Evolutionary conservation across 2,329 filamentous ascomycete species (phyloP).

Genomic region (Verticillium alfalfae): DNA sequence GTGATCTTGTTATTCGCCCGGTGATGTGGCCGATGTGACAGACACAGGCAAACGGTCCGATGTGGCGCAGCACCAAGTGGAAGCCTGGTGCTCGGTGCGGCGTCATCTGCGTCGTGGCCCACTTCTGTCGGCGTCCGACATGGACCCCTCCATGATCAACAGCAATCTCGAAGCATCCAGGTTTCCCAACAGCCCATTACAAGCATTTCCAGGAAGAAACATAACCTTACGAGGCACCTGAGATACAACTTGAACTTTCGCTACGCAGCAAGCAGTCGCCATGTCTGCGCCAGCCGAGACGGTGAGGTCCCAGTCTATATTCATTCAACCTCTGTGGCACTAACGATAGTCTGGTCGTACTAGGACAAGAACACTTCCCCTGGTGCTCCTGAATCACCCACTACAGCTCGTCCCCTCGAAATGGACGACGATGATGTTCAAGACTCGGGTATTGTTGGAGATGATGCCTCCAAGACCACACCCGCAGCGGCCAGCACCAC

Average conservation of each 20-base stretch:
- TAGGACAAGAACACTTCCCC: constrained; percentile 15
- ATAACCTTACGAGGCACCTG: background rate
- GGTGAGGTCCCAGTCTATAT: constrained; percentile 27
- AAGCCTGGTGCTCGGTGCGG: constrained; percentile 2
- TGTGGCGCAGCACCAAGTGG: background rate
- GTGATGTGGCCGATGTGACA: background rate
- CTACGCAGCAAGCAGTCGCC: constrained; percentile 7
- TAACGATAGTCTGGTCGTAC: constrained; percentile 2
- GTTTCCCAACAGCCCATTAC: background rate
- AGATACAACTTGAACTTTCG: background rate
- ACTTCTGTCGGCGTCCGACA: constrained; percentile 9
- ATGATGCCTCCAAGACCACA: constrained; percentile 21
- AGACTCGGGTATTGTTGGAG: constrained; percentile 48
- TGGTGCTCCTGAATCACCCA: constrained; percentile 56
- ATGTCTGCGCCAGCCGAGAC: constrained; percentile 39
- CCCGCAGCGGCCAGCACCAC: constrained; percentile 13
- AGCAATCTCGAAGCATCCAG: constrained; percentile 6
- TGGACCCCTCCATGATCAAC: constrained; percentile 7
- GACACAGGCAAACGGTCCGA: background rate
- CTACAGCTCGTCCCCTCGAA: constrained; percentile 59
- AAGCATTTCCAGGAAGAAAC: background rate
- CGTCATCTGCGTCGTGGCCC: constrained; percentile 14
- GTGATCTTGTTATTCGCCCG: background rate
- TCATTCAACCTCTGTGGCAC: constrained; percentile 11
- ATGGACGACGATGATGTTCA: constrained; percentile 67